These are phyloP conservation scores for Durotheca rogersii DNA, from an alignment of 495 filamentous ascomycete genomes.

Conservation along the genomic window DNA sequence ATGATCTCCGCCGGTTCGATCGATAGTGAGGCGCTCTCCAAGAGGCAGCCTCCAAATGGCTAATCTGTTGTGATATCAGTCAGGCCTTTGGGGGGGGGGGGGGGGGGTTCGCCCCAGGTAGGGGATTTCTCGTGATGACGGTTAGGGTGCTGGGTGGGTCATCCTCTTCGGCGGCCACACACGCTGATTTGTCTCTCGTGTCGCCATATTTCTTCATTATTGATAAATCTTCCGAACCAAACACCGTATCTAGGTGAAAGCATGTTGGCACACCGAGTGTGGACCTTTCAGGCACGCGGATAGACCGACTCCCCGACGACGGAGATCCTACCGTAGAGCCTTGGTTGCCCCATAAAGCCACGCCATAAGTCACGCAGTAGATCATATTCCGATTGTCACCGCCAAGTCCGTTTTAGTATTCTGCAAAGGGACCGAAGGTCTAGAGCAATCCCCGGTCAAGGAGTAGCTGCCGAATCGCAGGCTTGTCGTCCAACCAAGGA, in stretches of 20 bases:
- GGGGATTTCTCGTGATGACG: not conserved
- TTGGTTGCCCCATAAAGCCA: constrained; percentile 6
- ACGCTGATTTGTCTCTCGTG: constrained; percentile 5
- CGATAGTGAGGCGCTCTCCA: constrained; percentile 7
- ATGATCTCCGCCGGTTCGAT: constrained; percentile 5
- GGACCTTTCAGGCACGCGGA: constrained; percentile 13
- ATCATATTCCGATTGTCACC: constrained; percentile 10
- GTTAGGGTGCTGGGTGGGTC: constrained; percentile 4
- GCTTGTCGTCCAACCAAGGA: constrained; percentile 9
- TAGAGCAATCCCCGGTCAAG: constrained; percentile 19
- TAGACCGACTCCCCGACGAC: constrained; percentile 10
- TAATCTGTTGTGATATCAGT: too few relatives aligned
- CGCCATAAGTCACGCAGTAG: not conserved
- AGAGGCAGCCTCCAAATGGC: too few relatives aligned
- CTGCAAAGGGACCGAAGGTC: constrained; percentile 11
- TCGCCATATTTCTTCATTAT: constrained; percentile 18
- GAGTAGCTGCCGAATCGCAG: constrained; percentile 6
- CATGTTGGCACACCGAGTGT: not conserved
- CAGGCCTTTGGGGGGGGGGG: too few relatives aligned
- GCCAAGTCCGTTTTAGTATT: constrained; percentile 20
- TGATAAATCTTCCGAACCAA: constrained; percentile 5
- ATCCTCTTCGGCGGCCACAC: constrained; percentile 4
- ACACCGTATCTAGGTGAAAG: not conserved
- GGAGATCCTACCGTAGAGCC: not conserved
- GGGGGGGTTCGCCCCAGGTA: too few relatives aligned